phyloP scores from a whole-genome alignment of 2,329 filamentous ascomycete genomes.

The Cadophora sp. region DNA sequence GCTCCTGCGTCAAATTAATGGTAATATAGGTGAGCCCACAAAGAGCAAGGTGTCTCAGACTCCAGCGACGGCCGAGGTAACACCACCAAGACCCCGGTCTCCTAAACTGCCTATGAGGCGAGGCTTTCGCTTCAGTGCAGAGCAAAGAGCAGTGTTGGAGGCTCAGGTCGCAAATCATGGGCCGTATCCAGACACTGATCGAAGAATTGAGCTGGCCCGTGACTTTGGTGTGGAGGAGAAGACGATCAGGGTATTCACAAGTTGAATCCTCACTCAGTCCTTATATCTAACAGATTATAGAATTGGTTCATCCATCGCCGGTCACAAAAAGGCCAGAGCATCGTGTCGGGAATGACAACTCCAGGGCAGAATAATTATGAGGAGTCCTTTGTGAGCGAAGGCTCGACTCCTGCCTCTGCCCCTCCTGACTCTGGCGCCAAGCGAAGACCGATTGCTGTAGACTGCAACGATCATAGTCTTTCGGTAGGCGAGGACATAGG shows the following conservation, averaged over 20 bases:
- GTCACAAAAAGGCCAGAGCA: constrained; percentile 12
- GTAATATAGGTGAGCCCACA: background rate
- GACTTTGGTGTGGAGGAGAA: constrained; percentile 22
- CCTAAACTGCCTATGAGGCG: constrained; percentile 12
- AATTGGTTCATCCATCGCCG: constrained; percentile 24
- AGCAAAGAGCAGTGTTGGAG: constrained; percentile 20
- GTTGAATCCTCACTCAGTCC: background rate
- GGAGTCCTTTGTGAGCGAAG: background rate
- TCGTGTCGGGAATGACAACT: background rate
- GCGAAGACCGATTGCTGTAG: background rate
- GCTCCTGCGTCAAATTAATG: background rate
- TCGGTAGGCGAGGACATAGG: background rate
- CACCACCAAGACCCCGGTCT: background rate
- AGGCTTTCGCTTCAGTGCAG: constrained; percentile 16
- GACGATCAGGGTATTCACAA: constrained; percentile 20
- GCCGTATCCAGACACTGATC: constrained; percentile 11
- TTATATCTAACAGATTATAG: constrained; percentile 11
- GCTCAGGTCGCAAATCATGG: constrained; percentile 19
- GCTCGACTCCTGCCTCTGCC: background rate
- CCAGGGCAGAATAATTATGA: background rate
- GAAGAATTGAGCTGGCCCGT: constrained; percentile 18
- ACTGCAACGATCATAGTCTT: background rate
- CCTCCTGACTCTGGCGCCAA: background rate
- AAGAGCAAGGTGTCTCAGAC: constrained; percentile 15
- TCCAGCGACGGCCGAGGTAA: background rate